Evolutionary conservation across 2,329 filamentous ascomycete species (phyloP).

Genomic region (Claviceps humidiphila): DNA sequence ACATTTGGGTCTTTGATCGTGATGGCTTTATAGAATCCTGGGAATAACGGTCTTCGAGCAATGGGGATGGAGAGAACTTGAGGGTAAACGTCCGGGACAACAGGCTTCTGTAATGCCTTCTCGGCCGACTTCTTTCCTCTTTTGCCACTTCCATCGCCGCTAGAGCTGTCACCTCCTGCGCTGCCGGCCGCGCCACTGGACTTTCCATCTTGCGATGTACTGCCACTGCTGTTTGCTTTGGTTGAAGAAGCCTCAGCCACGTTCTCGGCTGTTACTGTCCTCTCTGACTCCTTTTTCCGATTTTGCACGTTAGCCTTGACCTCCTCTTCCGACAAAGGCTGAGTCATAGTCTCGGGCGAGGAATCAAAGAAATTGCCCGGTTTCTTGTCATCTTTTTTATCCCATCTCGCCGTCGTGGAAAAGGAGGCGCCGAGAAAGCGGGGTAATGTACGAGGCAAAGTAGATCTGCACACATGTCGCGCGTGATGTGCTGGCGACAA

Average conservation of each 20-base stretch:
- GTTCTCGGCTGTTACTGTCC: slow-evolving; percentile 31
- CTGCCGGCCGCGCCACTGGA: slow-evolving; percentile 26
- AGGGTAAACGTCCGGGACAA: slow-evolving; percentile 88
- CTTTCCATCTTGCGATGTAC: slow-evolving; percentile 36
- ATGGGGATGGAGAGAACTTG: slow-evolving; percentile 97
- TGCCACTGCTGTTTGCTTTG: slow-evolving; percentile 27
- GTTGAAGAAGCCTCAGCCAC: slow-evolving; percentile 31
- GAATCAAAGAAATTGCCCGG: slow-evolving; percentile 39
- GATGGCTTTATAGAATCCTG: slow-evolving; percentile 97
- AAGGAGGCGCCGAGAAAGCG: slow-evolving; percentile 20
- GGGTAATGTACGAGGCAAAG: slow-evolving; percentile 16
- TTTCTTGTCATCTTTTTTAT: slow-evolving; percentile 24
- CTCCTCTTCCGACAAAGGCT: slow-evolving; percentile 40
- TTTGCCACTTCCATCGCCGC: slow-evolving; percentile 46
- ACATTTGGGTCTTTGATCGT: slow-evolving; percentile 91
- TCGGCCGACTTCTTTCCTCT: slow-evolving; percentile 62
- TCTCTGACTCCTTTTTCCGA: slow-evolving; percentile 27
- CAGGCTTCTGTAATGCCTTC: slow-evolving; percentile 70
- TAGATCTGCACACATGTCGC: slow-evolving; percentile 19
- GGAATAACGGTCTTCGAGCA: slow-evolving; percentile 82
- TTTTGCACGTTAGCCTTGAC: slow-evolving; percentile 37
- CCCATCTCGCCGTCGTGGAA: slow-evolving; percentile 21
- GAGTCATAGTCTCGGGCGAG: slow-evolving; percentile 24
- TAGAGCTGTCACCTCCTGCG: slow-evolving; percentile 43
- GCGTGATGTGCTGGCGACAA: slow-evolving; percentile 15